Evolutionary conservation across 2,329 filamentous ascomycete species (phyloP).

Genomic region (Scedosporium boydii): DNA sequence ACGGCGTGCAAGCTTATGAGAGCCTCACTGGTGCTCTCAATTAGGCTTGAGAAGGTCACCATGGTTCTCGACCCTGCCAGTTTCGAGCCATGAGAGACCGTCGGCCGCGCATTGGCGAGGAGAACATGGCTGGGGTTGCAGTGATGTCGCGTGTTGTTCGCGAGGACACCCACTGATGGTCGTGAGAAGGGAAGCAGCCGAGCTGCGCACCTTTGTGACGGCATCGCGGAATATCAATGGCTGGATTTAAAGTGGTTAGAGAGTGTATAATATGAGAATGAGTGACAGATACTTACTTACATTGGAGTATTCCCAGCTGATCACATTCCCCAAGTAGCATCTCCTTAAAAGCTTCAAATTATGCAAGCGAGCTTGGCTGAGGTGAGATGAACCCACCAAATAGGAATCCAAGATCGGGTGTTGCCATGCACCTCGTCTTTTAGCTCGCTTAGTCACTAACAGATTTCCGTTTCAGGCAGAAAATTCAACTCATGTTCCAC

Average conservation of each 20-base stretch:
- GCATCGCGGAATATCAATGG: not conserved
- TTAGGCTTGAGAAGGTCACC: conserved; percentile 6
- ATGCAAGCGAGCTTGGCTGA: too few relatives aligned
- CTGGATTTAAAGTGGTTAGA: not conserved
- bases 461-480: too few relatives aligned
- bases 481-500: too few relatives aligned
- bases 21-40: conserved; percentile 30
- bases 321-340: too few relatives aligned
- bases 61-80: not conserved
- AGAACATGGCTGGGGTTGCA: not conserved
- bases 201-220: not conserved
- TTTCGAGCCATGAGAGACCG: not conserved
- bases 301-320: not conserved
- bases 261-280: not conserved
- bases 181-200: not conserved
- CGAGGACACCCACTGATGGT: not conserved
- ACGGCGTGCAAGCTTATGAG: conserved; percentile 32
- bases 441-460: too few relatives aligned
- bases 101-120: not conserved
- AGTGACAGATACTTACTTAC: not conserved
- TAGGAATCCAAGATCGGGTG: too few relatives aligned
- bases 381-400: too few relatives aligned
- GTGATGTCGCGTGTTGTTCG: not conserved
- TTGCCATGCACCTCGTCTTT: too few relatives aligned
- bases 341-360: too few relatives aligned